Evolutionary conservation across 2,329 filamentous ascomycete genomes (phyloP).

Genomic region (Hypoxylon sp.): DNA sequence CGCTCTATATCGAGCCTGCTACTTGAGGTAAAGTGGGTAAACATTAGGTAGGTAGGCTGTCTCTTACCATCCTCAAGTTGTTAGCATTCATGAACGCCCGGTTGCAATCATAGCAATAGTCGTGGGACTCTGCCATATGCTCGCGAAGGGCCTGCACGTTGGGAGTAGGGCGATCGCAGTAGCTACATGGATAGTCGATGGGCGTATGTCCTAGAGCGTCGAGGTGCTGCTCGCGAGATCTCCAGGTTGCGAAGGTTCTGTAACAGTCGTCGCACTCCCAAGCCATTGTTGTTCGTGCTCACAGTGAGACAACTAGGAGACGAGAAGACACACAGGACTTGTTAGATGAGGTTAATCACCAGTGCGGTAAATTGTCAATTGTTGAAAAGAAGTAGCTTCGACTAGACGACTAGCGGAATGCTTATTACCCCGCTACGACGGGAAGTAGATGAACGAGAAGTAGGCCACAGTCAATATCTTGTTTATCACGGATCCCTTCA

Average conservation of each 20-base stretch:
- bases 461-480: neutral
- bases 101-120: slow-evolving; percentile 22
- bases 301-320: neutral
- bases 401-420: neutral
- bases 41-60: too few species aligned
- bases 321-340: neutral
- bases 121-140: slow-evolving; percentile 21
- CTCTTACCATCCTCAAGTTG: slow-evolving; percentile 36
- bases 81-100: slow-evolving; percentile 17
- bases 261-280: slow-evolving; percentile 13
- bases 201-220: slow-evolving; percentile 1
- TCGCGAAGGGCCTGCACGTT: neutral
- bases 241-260: slow-evolving; percentile 6
- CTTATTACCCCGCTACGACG: neutral
- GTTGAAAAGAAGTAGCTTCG: neutral
- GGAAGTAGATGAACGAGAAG: neutral
- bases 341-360: neutral
- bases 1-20: neutral
- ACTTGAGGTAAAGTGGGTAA: neutral
- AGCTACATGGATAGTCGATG: slow-evolving; percentile 19
- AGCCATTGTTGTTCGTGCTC: slow-evolving; percentile 21
- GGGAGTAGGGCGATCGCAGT: neutral
- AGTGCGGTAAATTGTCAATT: neutral
- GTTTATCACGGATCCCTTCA: neutral
- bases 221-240: slow-evolving; percentile 13